Conservation (phyloP, 768 basidiomycete genomes). For the Tricholoma matsutake region DNA sequence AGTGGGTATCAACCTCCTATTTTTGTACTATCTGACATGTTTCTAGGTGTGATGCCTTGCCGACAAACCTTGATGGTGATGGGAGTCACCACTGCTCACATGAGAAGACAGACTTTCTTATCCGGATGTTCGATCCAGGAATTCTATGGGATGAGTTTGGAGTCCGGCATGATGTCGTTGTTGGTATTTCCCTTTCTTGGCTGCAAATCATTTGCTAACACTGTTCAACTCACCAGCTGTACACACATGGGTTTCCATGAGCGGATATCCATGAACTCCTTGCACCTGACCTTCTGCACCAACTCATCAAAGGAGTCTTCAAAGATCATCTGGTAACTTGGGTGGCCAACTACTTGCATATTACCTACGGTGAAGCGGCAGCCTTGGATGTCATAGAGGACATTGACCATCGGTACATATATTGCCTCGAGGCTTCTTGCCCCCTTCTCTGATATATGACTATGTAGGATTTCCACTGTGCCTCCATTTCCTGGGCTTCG, state of each 20-base stretch:
- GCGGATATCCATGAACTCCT: conserved; percentile 26
- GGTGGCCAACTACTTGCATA: too few species aligned
- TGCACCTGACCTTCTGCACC: too few species aligned
- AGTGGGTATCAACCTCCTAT: not conserved
- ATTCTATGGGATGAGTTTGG: too few species aligned
- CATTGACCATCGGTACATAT: conserved; percentile 35
- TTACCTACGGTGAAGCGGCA: not conserved
- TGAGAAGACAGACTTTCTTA: too few species aligned
- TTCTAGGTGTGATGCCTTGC: not conserved
- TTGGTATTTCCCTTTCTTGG: not conserved
- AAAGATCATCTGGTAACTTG: too few species aligned
- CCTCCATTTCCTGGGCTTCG: too few species aligned
- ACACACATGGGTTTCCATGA: conserved; percentile 11
- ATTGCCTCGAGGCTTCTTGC: not conserved
- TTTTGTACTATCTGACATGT: not conserved
- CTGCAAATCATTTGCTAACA: not conserved
- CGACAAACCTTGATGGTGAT: not conserved
- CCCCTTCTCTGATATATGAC: not conserved
- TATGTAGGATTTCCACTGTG: conserved; percentile 19
- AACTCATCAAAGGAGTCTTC: too few species aligned
- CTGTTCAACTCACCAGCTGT: conserved; percentile 21
- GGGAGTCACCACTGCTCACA: too few species aligned
- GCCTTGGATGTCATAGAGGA: too few species aligned
- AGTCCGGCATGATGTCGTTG: not conserved
- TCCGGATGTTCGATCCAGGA: too few species aligned